These are phyloP conservation scores for Domatiomyces globalis DNA, from an alignment of 2,329 filamentous ascomycete genomes.

Conservation along the genomic window DNA sequence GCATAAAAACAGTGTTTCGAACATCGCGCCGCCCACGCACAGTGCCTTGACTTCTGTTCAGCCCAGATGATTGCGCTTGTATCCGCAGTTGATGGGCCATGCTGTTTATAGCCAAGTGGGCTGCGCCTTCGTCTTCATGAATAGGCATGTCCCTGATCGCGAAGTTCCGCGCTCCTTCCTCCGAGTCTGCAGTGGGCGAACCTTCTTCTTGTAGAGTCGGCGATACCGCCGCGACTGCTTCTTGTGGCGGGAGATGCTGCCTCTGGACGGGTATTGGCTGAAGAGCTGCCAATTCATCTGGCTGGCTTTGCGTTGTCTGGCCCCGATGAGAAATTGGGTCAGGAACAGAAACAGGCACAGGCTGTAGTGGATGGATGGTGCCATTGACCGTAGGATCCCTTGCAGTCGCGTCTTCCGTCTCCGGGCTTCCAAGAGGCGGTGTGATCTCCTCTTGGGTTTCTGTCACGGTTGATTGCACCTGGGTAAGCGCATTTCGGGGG, in stretches of 20 bases:
- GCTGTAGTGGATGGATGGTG: not conserved
- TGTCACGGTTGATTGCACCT: slow-evolving; percentile 2
- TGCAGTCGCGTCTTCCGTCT: not conserved
- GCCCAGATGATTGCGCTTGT: slow-evolving; percentile 35
- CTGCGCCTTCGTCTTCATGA: slow-evolving; percentile 35
- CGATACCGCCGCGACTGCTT: not conserved
- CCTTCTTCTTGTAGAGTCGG: not conserved
- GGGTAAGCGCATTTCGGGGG: not conserved
- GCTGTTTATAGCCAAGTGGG: slow-evolving; percentile 34
- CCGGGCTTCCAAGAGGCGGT: not conserved
- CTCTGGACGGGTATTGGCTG: not conserved
- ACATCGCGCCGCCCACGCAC: slow-evolving; percentile 80
- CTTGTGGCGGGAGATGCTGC: not conserved
- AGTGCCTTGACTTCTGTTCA: slow-evolving; percentile 58
- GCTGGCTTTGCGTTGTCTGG: not conserved
- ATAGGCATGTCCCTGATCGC: slow-evolving; percentile 37
- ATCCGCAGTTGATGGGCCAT: slow-evolving; percentile 36
- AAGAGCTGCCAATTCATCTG: not conserved
- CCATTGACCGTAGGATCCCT: not conserved
- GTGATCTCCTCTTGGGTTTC: slow-evolving; percentile 2
- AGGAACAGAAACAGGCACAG: not conserved
- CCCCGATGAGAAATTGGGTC: not conserved
- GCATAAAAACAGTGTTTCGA: slow-evolving; percentile 76
- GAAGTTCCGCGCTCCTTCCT: slow-evolving; percentile 33
- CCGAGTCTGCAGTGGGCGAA: slow-evolving; percentile 20